Evolutionary conservation across 2,329 filamentous ascomycete genomes (phyloP).

Genomic region (Lasiodiplodia sp.): DNA sequence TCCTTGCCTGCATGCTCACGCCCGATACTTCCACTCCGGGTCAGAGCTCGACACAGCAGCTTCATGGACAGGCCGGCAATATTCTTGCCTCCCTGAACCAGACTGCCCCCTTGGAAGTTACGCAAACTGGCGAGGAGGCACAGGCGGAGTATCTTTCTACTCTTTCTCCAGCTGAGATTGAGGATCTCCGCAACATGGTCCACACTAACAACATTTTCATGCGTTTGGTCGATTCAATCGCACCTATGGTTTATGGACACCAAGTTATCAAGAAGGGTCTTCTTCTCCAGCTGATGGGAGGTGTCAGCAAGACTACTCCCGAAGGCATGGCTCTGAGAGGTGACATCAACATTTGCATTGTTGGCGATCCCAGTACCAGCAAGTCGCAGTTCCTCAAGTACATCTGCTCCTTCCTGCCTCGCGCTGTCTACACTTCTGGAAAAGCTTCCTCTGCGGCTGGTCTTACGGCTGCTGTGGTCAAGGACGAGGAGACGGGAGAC

Average conservation of each 20-base stretch:
- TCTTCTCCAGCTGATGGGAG: constrained; percentile 92
- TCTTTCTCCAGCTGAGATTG: constrained; percentile 85
- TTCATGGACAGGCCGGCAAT: constrained; percentile 79
- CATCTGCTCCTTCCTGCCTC: constrained; percentile 93
- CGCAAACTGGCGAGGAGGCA: constrained; percentile 74
- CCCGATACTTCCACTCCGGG: constrained; percentile 85
- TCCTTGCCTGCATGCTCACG: constrained; percentile 94
- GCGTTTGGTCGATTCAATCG: constrained; percentile 89
- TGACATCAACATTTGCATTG: constrained; percentile 98
- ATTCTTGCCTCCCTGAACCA: constrained; percentile 86
- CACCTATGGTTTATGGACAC: constrained; percentile 96
- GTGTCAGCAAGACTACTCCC: constrained; percentile 87
- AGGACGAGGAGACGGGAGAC: constrained; percentile 97
- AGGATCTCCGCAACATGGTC: constrained; percentile 91
- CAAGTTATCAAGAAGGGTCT: constrained; percentile 98
- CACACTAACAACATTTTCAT: constrained; percentile 96
- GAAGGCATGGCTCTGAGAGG: constrained; percentile 96
- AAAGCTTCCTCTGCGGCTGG: constrained; percentile 97
- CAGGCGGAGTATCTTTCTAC: constrained; percentile 88
- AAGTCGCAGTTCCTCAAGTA: constrained; percentile 99
- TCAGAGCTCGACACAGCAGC: constrained; percentile 71
- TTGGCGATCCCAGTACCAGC: constrained; percentile 94
- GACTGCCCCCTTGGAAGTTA: constrained; percentile 68
- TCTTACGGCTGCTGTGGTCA: constrained; percentile 95
- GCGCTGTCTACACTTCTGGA: constrained; percentile 95